A percentile compares a stretch with the other conserved stretches of the same genome.
Conservation (phyloP, 768 basidiomycete genomes). For the Pleurotus giganteus region DNA sequence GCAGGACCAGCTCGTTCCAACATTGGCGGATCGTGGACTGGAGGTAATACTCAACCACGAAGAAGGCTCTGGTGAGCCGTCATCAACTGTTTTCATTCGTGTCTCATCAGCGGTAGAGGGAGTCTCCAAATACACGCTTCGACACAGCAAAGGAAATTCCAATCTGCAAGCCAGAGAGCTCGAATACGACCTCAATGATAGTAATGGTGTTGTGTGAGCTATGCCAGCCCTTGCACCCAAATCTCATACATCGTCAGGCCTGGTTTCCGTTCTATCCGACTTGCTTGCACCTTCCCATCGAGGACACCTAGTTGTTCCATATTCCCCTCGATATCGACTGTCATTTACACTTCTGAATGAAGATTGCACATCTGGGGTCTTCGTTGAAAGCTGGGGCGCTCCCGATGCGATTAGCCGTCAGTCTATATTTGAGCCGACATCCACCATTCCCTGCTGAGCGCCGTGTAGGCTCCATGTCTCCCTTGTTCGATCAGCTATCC, state of each 20-base stretch:
- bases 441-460: neutral
- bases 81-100: too few species aligned
- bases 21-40: constrained; percentile 35
- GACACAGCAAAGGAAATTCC: constrained; percentile 13
- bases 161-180: constrained; percentile 27
- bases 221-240: neutral
- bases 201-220: constrained; percentile 6
- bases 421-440: constrained; percentile 23
- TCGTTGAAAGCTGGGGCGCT: constrained; percentile 73
- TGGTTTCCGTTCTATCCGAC: constrained; percentile 30
- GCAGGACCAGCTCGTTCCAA: constrained; percentile 18
- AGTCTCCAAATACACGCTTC: constrained; percentile 20
- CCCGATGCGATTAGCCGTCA: constrained; percentile 58
- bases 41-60: constrained; percentile 30
- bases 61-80: constrained; percentile 32
- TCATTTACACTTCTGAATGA: constrained; percentile 95
- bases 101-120: neutral
- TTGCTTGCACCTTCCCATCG: constrained; percentile 38
- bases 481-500: constrained; percentile 57
- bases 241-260: constrained; percentile 13
- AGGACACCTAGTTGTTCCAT: constrained; percentile 61
- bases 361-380: constrained; percentile 67
- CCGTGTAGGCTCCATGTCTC: constrained; percentile 62
- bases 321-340: constrained; percentile 78
- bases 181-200: constrained; percentile 24